phyloP scores from a whole-genome alignment of 768 basidiomycete species.

The Albatrellus ellisii region DNA sequence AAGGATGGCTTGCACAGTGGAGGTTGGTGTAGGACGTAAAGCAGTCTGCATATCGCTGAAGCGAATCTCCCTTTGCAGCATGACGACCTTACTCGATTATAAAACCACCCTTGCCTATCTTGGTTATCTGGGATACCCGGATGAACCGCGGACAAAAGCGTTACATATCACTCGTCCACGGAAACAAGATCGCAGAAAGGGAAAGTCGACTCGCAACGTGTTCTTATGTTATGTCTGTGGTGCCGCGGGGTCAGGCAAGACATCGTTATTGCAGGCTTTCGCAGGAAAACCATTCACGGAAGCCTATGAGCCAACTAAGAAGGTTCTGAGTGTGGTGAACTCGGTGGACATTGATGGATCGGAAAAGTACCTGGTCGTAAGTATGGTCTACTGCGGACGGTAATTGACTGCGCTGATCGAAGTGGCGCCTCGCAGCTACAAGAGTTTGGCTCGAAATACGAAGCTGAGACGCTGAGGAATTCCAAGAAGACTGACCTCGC shows the following conservation, averaged over 20 bases:
- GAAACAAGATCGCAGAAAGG: conserved; percentile 74
- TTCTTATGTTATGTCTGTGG: conserved; percentile 92
- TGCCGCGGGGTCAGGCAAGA: conserved; percentile 94
- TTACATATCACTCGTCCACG: conserved; percentile 77
- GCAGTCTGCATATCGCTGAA: not conserved
- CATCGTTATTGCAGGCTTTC: conserved; percentile 73
- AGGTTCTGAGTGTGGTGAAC: conserved; percentile 86
- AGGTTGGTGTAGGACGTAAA: conserved; percentile 38
- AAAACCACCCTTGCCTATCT: conserved; percentile 88
- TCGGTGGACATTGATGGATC: conserved; percentile 88
- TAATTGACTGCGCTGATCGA: conserved; percentile 3
- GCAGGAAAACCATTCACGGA: conserved; percentile 68
- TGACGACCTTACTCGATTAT: conserved; percentile 95
- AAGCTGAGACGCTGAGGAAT: conserved; percentile 80
- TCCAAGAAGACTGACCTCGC: conserved; percentile 85
- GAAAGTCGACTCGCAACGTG: conserved; percentile 82
- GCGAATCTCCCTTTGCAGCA: conserved; percentile 32
- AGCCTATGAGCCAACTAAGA: conserved; percentile 79
- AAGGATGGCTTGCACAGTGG: conserved; percentile 98
- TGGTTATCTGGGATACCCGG: conserved; percentile 87
- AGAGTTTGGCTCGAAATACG: conserved; percentile 95
- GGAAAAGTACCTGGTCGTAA: conserved; percentile 92
- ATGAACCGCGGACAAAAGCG: conserved; percentile 67
- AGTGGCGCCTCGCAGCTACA: conserved; percentile 50
- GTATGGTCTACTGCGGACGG: conserved; percentile 20